Evolutionary conservation across 1,284 basidiomycete species (phyloP).

Genomic region (Malassezia obtusa): DNA sequence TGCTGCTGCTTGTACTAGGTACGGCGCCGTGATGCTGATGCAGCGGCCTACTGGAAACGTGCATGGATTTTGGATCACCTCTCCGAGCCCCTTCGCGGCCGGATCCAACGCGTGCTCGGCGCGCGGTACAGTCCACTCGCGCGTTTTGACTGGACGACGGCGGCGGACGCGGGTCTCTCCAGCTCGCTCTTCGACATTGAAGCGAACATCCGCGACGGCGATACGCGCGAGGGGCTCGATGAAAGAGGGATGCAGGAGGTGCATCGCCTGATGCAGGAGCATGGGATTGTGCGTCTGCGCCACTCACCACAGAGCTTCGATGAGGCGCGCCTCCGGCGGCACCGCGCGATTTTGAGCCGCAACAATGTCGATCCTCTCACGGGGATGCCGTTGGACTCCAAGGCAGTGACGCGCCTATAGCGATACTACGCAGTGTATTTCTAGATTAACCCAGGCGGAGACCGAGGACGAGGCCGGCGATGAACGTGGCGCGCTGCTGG

Average conservation of each 20-base stretch:
- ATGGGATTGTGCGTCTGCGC: constrained; percentile 22
- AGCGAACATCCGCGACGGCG: constrained; percentile 31
- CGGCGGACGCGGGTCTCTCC: constrained; percentile 23
- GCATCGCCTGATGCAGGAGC: constrained; percentile 30
- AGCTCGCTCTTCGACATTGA: constrained; percentile 37
- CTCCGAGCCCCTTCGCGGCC: background rate
- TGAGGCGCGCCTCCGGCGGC: constrained; percentile 37
- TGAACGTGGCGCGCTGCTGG: constrained; percentile 58
- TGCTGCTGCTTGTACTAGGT: constrained; percentile 4
- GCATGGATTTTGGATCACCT: background rate
- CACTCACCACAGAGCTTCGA: constrained; percentile 27
- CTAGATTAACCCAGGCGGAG: constrained; percentile 50
- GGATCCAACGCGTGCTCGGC: background rate
- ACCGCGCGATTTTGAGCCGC: constrained; percentile 24
- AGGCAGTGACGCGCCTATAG: constrained; percentile 32
- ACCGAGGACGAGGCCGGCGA: constrained; percentile 53
- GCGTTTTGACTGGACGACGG: constrained; percentile 25
- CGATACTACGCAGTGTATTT: constrained; percentile 3
- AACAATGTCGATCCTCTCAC: constrained; percentile 43
- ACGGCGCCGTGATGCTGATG: background rate
- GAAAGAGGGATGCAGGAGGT: constrained; percentile 31
- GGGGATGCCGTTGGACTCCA: constrained; percentile 37
- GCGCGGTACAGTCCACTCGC: background rate
- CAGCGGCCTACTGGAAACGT: constrained; percentile 14
- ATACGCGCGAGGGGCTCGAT: constrained; percentile 31